Percentiles rank a stretch among this genome's conserved stretches.
phyloP scores from a whole-genome alignment of 495 filamentous ascomycete genomes.

The Daldinia childiae region DNA sequence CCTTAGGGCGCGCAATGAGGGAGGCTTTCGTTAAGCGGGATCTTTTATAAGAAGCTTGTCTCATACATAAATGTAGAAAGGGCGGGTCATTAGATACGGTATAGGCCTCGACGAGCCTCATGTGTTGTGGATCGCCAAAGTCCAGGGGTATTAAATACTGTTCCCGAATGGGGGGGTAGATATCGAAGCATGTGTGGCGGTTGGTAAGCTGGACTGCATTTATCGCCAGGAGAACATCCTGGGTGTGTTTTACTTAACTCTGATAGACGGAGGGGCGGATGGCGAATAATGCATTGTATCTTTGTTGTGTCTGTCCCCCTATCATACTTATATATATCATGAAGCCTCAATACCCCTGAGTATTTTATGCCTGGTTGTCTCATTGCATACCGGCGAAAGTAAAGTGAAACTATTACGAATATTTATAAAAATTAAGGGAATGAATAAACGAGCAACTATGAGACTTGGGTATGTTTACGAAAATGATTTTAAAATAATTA shows the following conservation, averaged over 20 bases:
- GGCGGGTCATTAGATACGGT: slow-evolving; percentile 17
- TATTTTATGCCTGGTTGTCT: neutral
- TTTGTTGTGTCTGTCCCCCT: slow-evolving; percentile 27
- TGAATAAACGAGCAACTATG: too few relatives aligned
- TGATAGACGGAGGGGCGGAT: slow-evolving; percentile 39
- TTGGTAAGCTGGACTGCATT: slow-evolving; percentile 16
- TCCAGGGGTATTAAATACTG: slow-evolving; percentile 10
- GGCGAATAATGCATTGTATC: slow-evolving; percentile 35
- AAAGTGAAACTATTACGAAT: too few relatives aligned
- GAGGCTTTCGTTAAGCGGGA: slow-evolving; percentile 96
- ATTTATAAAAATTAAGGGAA: too few relatives aligned
- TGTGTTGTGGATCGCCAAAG: neutral
- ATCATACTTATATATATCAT: slow-evolving; percentile 1
- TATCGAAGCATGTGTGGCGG: slow-evolving; percentile 1
- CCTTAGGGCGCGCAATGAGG: slow-evolving; percentile 89
- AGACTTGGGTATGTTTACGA: too few relatives aligned
- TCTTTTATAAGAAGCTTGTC: slow-evolving; percentile 74
- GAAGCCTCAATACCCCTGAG: neutral
- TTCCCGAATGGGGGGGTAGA: slow-evolving; percentile 7
- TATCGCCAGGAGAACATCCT: slow-evolving; percentile 26
- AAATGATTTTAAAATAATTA: too few relatives aligned
- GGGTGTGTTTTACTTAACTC: slow-evolving; percentile 32
- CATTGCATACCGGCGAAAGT: too few relatives aligned
- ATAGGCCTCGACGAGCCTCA: slow-evolving; percentile 8
- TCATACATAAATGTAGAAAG: slow-evolving; percentile 8